Conservation (phyloP, 2,329 filamentous ascomycete genomes). For the Uncinocarpus reesii region DNA sequence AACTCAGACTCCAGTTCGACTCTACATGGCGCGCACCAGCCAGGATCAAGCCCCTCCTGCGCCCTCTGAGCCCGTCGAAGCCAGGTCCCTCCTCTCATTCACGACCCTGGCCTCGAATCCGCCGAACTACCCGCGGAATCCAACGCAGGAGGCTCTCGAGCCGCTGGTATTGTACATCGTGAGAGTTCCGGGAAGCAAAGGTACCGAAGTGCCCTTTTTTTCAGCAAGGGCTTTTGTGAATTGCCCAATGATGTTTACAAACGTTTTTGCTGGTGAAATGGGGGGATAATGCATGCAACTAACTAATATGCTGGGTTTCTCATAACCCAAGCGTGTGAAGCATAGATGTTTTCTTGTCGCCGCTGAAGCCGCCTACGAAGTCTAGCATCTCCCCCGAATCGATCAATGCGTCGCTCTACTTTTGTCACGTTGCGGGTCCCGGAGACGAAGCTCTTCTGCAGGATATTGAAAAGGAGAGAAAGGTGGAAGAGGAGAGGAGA, state of each 20-base stretch:
- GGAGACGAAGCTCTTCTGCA: conserved; percentile 42
- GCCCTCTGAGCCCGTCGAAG: conserved; percentile 48
- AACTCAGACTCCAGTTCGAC: neutral
- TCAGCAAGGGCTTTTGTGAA: too few species aligned
- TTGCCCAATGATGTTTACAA: too few species aligned
- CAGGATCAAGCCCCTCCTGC: conserved; percentile 1
- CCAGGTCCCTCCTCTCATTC: conserved; percentile 68
- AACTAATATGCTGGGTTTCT: conserved; percentile 6
- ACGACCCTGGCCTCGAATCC: conserved; percentile 76
- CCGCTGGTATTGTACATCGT: conserved; percentile 83
- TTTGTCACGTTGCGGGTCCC: conserved; percentile 65
- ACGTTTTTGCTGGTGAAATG: conserved; percentile 17
- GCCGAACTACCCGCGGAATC: conserved; percentile 71
- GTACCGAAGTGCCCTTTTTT: conserved; percentile 41
- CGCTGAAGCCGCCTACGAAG: conserved; percentile 77
- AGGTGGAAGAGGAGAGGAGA: conserved; percentile 5
- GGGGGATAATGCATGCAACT: neutral
- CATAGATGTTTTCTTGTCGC: conserved; percentile 80
- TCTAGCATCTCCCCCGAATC: conserved; percentile 75
- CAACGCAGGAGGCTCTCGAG: conserved; percentile 56
- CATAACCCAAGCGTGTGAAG: conserved; percentile 8
- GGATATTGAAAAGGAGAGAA: conserved; percentile 30
- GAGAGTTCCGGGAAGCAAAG: conserved; percentile 79
- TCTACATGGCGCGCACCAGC: conserved; percentile 6
- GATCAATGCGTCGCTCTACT: conserved; percentile 80